Conservation (phyloP, 1,139 yeast species). For the Debaryomycetaceae sp. region DNA sequence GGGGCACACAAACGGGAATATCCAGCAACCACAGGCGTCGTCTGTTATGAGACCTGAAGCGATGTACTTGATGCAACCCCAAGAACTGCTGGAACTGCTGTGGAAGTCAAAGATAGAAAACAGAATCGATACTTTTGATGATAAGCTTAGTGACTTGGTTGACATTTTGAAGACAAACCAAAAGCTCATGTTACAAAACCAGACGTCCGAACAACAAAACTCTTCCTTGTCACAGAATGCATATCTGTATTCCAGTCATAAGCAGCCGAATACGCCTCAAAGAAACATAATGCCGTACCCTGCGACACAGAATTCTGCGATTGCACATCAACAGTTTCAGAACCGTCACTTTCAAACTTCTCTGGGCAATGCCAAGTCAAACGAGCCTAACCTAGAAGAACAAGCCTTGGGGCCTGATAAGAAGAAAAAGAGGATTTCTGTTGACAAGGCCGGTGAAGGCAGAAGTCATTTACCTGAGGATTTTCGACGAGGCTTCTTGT, state of each 20-base stretch:
- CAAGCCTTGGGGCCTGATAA: conserved; percentile 2
- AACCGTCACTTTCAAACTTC: background rate
- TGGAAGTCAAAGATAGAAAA: conserved; percentile 47
- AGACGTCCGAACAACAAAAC: background rate
- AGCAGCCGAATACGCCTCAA: conserved; percentile 7
- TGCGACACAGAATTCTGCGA: conserved; percentile 1
- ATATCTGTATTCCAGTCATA: background rate
- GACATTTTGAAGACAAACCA: conserved; percentile 36
- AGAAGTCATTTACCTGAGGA: conserved; percentile 19
- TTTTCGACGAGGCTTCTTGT: conserved; percentile 34
- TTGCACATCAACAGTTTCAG: background rate
- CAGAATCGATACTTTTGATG: conserved; percentile 44
- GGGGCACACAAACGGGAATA: background rate
- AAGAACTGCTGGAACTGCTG: conserved; percentile 10
- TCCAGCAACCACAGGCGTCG: background rate
- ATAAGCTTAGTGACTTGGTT: conserved; percentile 42
- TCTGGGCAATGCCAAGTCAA: background rate
- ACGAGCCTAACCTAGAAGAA: background rate
- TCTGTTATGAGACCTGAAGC: conserved; percentile 3
- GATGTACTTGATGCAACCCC: background rate
- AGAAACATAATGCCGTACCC: background rate
- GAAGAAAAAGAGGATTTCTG: conserved; percentile 1
- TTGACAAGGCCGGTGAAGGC: background rate
- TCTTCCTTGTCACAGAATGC: background rate
- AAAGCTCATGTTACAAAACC: conserved; percentile 18